A percentile compares a stretch with the other conserved stretches of the same genome.
Evolutionary conservation across 75 land plant species (phyloP).

Genomic region (Sequoia sempervirens): DNA sequence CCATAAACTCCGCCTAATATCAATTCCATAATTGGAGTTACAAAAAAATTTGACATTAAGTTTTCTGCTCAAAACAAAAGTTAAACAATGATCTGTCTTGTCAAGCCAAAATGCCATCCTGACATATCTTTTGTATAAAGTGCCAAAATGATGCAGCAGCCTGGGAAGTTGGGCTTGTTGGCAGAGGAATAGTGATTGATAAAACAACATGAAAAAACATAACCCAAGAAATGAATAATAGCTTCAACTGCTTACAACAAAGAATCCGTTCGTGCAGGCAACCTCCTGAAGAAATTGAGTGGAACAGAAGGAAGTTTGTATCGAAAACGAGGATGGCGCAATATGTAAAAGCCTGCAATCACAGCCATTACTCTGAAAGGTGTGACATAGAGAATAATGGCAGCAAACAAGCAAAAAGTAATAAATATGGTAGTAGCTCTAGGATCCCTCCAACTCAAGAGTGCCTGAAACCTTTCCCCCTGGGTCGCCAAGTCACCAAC

Average conservation of each 20-base stretch:
- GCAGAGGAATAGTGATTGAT: slow-evolving; percentile 4
- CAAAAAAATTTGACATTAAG: neutral
- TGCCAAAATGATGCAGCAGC: slow-evolving; percentile 1
- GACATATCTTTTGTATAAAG: neutral
- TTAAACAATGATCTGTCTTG: neutral
- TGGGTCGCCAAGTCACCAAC: slow-evolving; percentile 53
- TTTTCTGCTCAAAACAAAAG: neutral
- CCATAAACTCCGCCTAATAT: slow-evolving; percentile 3
- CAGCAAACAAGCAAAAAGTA: slow-evolving; percentile 40
- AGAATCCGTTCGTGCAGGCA: slow-evolving; percentile 12
- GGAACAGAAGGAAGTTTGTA: slow-evolving; percentile 13
- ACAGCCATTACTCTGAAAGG: slow-evolving; percentile 48
- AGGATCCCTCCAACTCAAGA: slow-evolving; percentile 66
- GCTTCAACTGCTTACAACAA: slow-evolving; percentile 4
- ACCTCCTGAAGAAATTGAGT: slow-evolving; percentile 15
- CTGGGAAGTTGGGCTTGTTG: neutral
- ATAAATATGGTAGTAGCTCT: slow-evolving; percentile 49
- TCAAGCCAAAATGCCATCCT: neutral
- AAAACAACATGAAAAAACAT: slow-evolving; percentile 3
- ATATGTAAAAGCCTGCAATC: slow-evolving; percentile 29
- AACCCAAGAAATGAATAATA: neutral
- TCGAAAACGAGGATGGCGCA: slow-evolving; percentile 38
- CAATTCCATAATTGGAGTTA: slow-evolving; percentile 2
- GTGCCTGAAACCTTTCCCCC: slow-evolving; percentile 47
- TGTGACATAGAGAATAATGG: slow-evolving; percentile 46